Conservation (phyloP, 768 basidiomycete genomes). For the Kockovaella imperatae region DNA sequence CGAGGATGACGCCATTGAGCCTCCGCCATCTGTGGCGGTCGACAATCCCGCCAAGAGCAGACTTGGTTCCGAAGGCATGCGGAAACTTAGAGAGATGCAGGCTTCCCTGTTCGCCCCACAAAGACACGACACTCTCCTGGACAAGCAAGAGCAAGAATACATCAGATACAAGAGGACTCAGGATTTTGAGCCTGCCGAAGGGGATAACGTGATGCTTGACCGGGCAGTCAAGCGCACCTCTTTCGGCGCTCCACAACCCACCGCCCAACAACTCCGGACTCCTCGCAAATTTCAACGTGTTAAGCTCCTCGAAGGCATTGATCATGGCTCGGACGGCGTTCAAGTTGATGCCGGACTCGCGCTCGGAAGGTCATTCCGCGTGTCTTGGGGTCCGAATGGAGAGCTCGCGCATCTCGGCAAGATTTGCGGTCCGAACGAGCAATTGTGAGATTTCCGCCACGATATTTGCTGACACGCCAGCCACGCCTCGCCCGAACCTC, state of each 20-base stretch:
- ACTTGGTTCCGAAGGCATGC: conserved; percentile 29
- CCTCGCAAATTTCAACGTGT: conserved; percentile 73
- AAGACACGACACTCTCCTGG: conserved; percentile 1
- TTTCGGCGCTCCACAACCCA: conserved; percentile 57
- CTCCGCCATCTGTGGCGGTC: conserved; percentile 5
- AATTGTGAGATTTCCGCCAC: conserved; percentile 46
- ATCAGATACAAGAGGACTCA: conserved; percentile 12
- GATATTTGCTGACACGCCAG: conserved; percentile 8
- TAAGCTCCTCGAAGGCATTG: conserved; percentile 53
- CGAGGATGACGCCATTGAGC: conserved; percentile 1
- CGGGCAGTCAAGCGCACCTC: conserved; percentile 55
- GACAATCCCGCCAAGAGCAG: conserved; percentile 25
- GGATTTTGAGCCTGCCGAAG: conserved; percentile 44
- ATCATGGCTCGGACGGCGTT: conserved; percentile 58
- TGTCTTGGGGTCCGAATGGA: conserved; percentile 81
- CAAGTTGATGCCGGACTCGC: conserved; percentile 75
- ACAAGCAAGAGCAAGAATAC: conserved; percentile 5
- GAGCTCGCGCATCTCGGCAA: conserved; percentile 67
- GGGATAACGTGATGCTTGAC: conserved; percentile 30
- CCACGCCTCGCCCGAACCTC: conserved; percentile 16
- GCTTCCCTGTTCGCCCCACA: conserved; percentile 29
- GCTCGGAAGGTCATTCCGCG: conserved; percentile 78
- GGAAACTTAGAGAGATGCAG: conserved; percentile 41
- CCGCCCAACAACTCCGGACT: conserved; percentile 62
- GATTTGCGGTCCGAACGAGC: conserved; percentile 44